Evolutionary conservation across 257 asterid species (phyloP).

Genomic region (Ajuga chamaepitys): DNA sequence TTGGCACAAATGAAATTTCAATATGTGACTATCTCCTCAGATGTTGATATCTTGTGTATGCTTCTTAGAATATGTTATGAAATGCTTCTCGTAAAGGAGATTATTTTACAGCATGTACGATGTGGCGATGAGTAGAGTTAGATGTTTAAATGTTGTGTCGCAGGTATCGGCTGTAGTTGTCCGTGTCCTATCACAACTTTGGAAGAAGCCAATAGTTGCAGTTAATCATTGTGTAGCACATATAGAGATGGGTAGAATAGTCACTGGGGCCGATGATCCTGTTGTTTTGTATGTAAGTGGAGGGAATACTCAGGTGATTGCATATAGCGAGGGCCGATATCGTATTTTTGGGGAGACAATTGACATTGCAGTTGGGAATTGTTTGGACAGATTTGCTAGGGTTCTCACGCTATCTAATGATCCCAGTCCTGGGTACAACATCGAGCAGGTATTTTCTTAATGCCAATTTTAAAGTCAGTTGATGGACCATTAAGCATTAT

Average conservation of each 20-base stretch:
- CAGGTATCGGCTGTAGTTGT: slow-evolving; percentile 84
- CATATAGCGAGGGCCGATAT: slow-evolving; percentile 86
- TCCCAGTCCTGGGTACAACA: slow-evolving; percentile 99
- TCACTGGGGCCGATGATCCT: slow-evolving; percentile 91
- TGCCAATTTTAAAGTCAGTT: not conserved
- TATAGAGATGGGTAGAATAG: slow-evolving; percentile 90
- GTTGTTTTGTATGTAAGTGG: slow-evolving; percentile 93
- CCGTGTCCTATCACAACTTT: slow-evolving; percentile 77
- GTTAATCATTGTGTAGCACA: slow-evolving; percentile 97
- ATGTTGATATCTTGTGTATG: not conserved
- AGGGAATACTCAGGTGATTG: slow-evolving; percentile 95
- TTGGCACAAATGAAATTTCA: not conserved
- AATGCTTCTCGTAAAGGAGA: not conserved
- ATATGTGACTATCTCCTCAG: too few relatives aligned
- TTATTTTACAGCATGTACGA: not conserved
- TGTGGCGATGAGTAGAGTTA: not conserved
- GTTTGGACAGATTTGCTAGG: slow-evolving; percentile 97
- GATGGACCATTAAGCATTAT: not conserved
- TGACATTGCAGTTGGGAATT: slow-evolving; percentile 92
- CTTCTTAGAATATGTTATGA: not conserved
- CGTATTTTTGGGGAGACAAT: slow-evolving; percentile 92
- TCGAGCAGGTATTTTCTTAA: slow-evolving; percentile 62
- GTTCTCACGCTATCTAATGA: slow-evolving; percentile 87
- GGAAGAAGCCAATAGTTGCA: slow-evolving; percentile 89
- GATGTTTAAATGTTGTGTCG: slow-evolving; percentile 6